A percentile compares a stretch with the other conserved stretches of the same genome.
Conservation (phyloP, 495 filamentous ascomycete species). For the Aspergillus nidulans region DNA sequence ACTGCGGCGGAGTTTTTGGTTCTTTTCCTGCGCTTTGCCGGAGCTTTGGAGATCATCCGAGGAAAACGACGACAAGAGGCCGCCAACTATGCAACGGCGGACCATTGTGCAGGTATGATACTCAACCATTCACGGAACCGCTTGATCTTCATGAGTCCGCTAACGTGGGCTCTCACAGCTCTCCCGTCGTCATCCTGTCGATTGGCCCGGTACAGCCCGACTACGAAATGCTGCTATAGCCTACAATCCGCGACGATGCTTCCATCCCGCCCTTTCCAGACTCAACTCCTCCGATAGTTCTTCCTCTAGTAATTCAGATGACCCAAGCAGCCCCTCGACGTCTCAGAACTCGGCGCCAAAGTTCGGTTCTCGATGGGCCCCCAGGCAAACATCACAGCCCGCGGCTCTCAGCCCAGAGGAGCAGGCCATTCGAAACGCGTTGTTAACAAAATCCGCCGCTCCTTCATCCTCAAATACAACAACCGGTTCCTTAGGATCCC, state of each 20-base stretch:
- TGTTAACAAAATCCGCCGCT: slow-evolving; percentile 21
- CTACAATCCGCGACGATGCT: slow-evolving; percentile 21
- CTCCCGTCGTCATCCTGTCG: slow-evolving; percentile 28
- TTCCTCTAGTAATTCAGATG: slow-evolving; percentile 8
- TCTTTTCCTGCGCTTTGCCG: slow-evolving; percentile 7
- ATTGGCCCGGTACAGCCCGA: slow-evolving; percentile 25
- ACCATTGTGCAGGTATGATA: slow-evolving; percentile 32
- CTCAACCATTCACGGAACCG: neutral
- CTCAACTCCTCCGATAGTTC: slow-evolving; percentile 21
- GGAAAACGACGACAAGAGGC: slow-evolving; percentile 8
- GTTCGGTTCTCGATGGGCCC: slow-evolving; percentile 20
- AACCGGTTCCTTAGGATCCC: neutral
- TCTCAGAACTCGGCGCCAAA: slow-evolving; percentile 4
- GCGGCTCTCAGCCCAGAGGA: slow-evolving; percentile 32
- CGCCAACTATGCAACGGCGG: slow-evolving; percentile 29
- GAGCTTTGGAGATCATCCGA: slow-evolving; percentile 20
- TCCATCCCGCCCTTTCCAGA: slow-evolving; percentile 25
- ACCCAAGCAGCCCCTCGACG: neutral
- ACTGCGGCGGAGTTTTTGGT: slow-evolving; percentile 3
- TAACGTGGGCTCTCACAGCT: slow-evolving; percentile 15
- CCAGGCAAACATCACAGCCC: slow-evolving; percentile 18
- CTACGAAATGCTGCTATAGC: slow-evolving; percentile 16
- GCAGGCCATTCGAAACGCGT: slow-evolving; percentile 28
- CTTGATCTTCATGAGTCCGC: neutral
- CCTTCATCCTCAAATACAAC: neutral